These are phyloP conservation scores for Fusarium tuaranense DNA, from an alignment of 2,329 filamentous ascomycete species.

Conservation along the genomic window DNA sequence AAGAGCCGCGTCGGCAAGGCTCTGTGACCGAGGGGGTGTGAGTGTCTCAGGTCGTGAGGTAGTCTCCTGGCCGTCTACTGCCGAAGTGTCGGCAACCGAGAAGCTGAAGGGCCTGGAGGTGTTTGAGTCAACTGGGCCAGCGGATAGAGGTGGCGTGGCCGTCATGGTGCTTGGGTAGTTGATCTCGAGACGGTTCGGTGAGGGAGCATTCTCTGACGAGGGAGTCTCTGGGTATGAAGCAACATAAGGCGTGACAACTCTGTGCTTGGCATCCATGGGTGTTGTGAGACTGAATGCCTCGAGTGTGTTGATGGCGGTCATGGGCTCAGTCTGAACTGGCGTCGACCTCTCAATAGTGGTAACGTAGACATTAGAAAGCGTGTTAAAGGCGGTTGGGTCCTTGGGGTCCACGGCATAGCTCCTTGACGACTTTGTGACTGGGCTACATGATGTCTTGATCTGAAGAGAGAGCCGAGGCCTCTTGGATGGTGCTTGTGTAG, in stretches of 20 bases:
- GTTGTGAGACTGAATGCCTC: slow-evolving; percentile 48
- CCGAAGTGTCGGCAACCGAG: slow-evolving; percentile 49
- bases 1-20: slow-evolving; percentile 25
- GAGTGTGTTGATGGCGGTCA: slow-evolving; percentile 62
- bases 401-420: slow-evolving; percentile 60
- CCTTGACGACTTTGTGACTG: slow-evolving; percentile 50
- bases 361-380: slow-evolving; percentile 73
- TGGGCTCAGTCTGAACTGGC: slow-evolving; percentile 58
- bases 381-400: slow-evolving; percentile 74
- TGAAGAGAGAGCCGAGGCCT: slow-evolving; percentile 69
- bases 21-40: slow-evolving; percentile 24
- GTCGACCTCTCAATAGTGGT: slow-evolving; percentile 71
- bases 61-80: background rate
- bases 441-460: slow-evolving; percentile 59
- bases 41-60: slow-evolving; percentile 31
- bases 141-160: slow-evolving; percentile 69
- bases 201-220: slow-evolving; percentile 62
- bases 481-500: slow-evolving; percentile 54
- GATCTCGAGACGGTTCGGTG: slow-evolving; percentile 60
- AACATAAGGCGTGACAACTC: slow-evolving; percentile 58
- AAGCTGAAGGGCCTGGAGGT: slow-evolving; percentile 61
- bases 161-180: slow-evolving; percentile 68
- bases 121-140: slow-evolving; percentile 60
- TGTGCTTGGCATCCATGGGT: slow-evolving; percentile 47
- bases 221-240: slow-evolving; percentile 66